phyloP scores from a whole-genome alignment of 108 stramenopile genomes.

The Cyclotella sp. region DNA sequence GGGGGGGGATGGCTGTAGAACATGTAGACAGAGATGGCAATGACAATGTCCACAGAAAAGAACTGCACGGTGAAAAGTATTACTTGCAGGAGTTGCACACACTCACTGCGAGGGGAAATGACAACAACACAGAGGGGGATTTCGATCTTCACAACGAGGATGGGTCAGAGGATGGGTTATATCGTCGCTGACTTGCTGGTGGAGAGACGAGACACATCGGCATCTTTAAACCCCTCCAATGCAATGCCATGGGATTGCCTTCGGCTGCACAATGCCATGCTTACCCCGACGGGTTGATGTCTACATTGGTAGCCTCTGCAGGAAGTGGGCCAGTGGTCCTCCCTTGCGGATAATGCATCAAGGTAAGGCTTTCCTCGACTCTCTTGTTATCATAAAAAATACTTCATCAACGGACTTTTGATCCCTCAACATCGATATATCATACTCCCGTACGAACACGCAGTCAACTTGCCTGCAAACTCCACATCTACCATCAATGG shows the following conservation, averaged over 20 bases:
- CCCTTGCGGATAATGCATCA: conserved; percentile 43
- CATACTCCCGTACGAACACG: neutral
- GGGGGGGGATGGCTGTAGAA: neutral
- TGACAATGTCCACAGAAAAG: neutral
- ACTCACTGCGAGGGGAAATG: neutral
- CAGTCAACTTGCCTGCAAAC: conserved; percentile 18
- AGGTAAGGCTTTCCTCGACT: neutral
- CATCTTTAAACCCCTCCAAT: conserved; percentile 27
- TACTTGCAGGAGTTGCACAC: neutral
- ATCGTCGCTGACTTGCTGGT: conserved; percentile 2
- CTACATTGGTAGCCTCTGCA: conserved; percentile 19
- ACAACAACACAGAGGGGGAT: no score
- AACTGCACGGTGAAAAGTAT: conserved; percentile 9
- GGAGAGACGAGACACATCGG: conserved; percentile 29
- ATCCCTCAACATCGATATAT: no score
- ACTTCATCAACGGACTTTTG: no score
- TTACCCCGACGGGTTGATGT: conserved; percentile 18
- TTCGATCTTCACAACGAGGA: no score
- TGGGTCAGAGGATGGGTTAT: neutral
- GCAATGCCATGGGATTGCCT: conserved; percentile 24
- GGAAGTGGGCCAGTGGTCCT: conserved; percentile 9
- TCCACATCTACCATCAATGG: conserved; percentile 38
- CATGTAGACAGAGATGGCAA: neutral
- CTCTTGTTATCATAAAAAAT: neutral
- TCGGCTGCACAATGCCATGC: neutral